These are phyloP conservation scores for Lumnitzera racemosa DNA, from an alignment of 345 rosid species.

Conservation along the genomic window DNA sequence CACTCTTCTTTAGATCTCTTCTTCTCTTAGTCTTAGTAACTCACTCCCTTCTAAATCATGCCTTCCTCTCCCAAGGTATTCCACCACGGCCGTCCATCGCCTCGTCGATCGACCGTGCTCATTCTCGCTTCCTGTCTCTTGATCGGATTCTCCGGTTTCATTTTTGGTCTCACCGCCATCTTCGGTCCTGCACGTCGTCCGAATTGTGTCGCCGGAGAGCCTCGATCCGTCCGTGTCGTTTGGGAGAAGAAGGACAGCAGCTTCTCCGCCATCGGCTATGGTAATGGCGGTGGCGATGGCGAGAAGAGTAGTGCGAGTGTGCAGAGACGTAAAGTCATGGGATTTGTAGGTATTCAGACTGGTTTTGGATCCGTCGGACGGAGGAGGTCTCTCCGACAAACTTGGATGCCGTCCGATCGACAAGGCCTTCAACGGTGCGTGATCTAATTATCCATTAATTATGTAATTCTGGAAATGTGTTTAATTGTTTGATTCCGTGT, in stretches of 20 bases:
- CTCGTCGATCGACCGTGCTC: conserved; percentile 38
- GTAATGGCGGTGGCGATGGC: not conserved
- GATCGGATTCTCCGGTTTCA: conserved; percentile 57
- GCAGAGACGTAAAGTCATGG: conserved; percentile 74
- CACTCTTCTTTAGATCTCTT: not conserved
- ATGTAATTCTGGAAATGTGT: no score
- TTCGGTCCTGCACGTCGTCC: conserved; percentile 21
- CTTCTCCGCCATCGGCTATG: no score
- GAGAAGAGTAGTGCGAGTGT: conserved; percentile 7
- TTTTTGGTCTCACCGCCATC: conserved; percentile 41
- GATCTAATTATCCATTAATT: not conserved
- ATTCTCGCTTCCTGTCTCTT: conserved; percentile 33
- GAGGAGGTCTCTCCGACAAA: conserved; percentile 64
- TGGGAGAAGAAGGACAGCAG: conserved; percentile 40
- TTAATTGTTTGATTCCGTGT: no score
- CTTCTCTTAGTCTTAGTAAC: not conserved
- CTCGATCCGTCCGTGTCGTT: conserved; percentile 49
- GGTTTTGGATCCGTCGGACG: conserved; percentile 65
- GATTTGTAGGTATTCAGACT: conserved; percentile 85
- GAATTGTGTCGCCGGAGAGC: conserved; percentile 21
- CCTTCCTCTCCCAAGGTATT: conserved; percentile 61
- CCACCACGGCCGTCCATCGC: conserved; percentile 27
- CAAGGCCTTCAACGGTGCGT: conserved; percentile 67
- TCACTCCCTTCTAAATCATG: conserved; percentile 23
- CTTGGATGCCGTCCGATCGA: conserved; percentile 90